A percentile compares a stretch with the other conserved stretches of the same genome.
Evolutionary conservation across 2,329 filamentous ascomycete species (phyloP).

Genomic region (Stagonosporopsis cucurbitacearum): DNA sequence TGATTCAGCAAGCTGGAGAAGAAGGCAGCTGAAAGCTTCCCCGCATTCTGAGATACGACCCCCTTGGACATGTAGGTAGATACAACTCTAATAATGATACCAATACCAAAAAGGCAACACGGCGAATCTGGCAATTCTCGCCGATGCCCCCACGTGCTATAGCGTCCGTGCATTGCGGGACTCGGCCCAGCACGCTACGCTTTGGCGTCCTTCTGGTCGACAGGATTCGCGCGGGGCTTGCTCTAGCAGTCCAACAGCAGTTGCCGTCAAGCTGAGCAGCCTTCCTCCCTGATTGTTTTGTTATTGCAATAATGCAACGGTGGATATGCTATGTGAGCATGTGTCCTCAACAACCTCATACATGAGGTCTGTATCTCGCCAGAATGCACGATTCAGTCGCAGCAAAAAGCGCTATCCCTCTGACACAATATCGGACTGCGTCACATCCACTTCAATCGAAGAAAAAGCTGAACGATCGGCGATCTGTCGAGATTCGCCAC

Average conservation of each 20-base stretch:
- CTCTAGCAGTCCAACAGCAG: not conserved
- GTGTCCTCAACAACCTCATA: not conserved
- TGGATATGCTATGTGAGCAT: not conserved
- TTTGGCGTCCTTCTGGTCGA: conserved; percentile 1
- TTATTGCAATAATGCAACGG: not conserved
- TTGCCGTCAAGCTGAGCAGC: not conserved
- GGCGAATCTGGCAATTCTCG: conserved; percentile 16
- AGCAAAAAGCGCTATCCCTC: not conserved
- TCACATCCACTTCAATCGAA: not conserved
- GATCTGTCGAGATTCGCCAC: conserved; percentile 12
- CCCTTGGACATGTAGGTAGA: conserved; percentile 16
- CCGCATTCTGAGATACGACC: conserved; percentile 6
- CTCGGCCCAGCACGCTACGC: conserved; percentile 21
- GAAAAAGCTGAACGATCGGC: conserved; percentile 3
- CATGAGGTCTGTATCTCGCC: not conserved
- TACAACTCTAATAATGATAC: conserved; percentile 18
- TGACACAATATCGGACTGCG: not conserved
- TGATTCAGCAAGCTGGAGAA: not conserved
- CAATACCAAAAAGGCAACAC: conserved; percentile 15
- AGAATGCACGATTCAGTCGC: not conserved
- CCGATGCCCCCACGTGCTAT: conserved; percentile 10
- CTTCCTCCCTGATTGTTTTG: not conserved
- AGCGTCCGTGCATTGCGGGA: conserved; percentile 9
- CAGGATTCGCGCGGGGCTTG: not conserved
- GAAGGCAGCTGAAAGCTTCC: conserved; percentile 3